A percentile compares a stretch with the other conserved stretches of the same genome.
Evolutionary conservation across 306 rosid genomes (phyloP).

Genomic region (Acmispon strigosus): DNA sequence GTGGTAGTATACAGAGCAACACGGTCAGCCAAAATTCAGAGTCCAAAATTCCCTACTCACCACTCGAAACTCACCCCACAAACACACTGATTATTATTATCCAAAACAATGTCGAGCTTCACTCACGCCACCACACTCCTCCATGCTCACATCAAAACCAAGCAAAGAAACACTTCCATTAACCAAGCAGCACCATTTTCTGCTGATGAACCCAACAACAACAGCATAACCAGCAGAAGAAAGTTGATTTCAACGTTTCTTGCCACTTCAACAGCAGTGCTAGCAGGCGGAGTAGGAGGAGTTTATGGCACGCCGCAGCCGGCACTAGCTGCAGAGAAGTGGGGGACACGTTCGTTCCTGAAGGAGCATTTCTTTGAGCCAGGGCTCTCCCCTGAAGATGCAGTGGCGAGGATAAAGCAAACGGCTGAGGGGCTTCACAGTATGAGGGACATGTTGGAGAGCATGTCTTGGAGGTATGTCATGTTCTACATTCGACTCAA

Average conservation of each 20-base stretch:
- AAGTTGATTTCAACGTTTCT: constrained; percentile 44
- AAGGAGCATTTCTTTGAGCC: constrained; percentile 67
- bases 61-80: not conserved
- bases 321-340: constrained; percentile 60
- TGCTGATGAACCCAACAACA: constrained; percentile 1
- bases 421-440: constrained; percentile 85
- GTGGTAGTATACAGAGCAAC: constrained; percentile 9
- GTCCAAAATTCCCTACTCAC: not conserved
- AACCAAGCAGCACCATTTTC: constrained; percentile 21
- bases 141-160: constrained; percentile 44
- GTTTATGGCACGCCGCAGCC: not conserved
- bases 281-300: constrained; percentile 11
- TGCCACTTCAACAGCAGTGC: constrained; percentile 31
- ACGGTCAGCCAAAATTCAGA: constrained; percentile 27
- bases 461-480: constrained; percentile 88
- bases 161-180: not conserved
- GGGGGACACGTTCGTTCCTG: constrained; percentile 76
- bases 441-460: constrained; percentile 77
- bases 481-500: constrained; percentile 70
- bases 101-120: constrained; percentile 57
- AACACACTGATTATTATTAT: not conserved
- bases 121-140: constrained; percentile 47
- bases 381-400: constrained; percentile 71
- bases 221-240: constrained; percentile 34
- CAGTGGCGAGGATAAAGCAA: constrained; percentile 71